Percentiles rank a stretch among this genome's conserved stretches.
phyloP scores from a whole-genome alignment of 176 grass and related monocot species.

The Puccinellia tenuiflora region DNA sequence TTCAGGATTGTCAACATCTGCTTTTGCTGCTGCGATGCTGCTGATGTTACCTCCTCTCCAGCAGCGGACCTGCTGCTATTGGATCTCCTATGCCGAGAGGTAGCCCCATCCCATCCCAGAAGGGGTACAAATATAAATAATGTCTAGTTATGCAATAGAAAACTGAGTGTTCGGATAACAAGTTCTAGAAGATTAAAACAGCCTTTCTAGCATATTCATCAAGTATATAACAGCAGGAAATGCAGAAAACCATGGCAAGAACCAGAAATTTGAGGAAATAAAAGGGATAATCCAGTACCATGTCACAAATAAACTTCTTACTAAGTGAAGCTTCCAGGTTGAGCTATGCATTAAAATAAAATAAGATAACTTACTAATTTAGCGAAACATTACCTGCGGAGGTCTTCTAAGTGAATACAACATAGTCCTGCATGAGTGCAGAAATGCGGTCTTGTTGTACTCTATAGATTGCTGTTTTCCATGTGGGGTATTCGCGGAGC shows the following conservation, averaged over 20 bases:
- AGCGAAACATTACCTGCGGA: conserved; percentile 52
- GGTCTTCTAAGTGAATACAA: conserved; percentile 69
- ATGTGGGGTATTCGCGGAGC: conserved; percentile 19
- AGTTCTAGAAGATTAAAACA: neutral
- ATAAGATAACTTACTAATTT: neutral
- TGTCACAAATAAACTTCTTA: neutral
- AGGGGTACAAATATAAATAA: neutral
- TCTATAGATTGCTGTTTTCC: conserved; percentile 31
- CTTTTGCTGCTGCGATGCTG: neutral
- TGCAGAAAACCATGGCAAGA: neutral
- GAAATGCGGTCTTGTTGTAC: conserved; percentile 56
- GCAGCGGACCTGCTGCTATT: neutral
- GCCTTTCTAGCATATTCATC: neutral
- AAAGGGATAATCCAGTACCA: neutral
- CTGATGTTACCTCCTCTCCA: neutral
- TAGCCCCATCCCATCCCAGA: neutral
- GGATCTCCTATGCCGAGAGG: neutral
- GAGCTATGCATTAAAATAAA: neutral
- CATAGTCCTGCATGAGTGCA: conserved; percentile 85
- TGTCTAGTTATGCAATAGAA: neutral
- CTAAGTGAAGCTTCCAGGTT: neutral
- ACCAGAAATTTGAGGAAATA: neutral
- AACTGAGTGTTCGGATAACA: neutral
- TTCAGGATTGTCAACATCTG: neutral
- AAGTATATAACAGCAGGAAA: neutral